These are phyloP conservation scores for Guadua angustifolia DNA, from an alignment of 176 grass and related monocot species.

Conservation along the genomic window DNA sequence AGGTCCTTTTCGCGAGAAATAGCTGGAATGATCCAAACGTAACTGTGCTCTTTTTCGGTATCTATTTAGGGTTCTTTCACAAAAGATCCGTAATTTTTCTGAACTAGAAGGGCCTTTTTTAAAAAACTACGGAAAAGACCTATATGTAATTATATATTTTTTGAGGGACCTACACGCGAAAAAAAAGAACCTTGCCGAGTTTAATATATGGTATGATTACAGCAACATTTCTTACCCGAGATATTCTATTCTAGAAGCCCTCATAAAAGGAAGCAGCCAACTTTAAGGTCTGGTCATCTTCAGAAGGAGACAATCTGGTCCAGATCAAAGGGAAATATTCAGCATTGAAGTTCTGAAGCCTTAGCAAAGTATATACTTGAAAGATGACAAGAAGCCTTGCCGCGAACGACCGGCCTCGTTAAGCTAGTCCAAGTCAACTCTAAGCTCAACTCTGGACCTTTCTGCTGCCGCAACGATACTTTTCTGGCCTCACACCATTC, in stretches of 20 bases:
- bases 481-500: background rate
- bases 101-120: too few relatives aligned
- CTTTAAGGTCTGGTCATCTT: background rate
- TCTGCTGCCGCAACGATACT: background rate
- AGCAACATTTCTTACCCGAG: background rate
- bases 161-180: too few relatives aligned
- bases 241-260: constrained; percentile 18
- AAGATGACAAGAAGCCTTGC: background rate
- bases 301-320: background rate
- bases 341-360: background rate
- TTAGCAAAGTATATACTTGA: background rate
- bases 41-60: too few relatives aligned
- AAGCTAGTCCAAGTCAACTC: constrained; percentile 14
- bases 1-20: too few relatives aligned
- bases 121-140: too few relatives aligned
- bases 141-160: too few relatives aligned
- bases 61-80: too few relatives aligned
- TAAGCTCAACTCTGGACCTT: background rate
- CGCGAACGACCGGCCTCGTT: background rate
- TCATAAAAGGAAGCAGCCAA: background rate
- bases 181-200: too few relatives aligned
- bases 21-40: too few relatives aligned
- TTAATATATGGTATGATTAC: too few relatives aligned
- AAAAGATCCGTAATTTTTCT: too few relatives aligned
- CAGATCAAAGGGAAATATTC: constrained; percentile 19